Base-by-base conservation (phyloP, 139 green algal species). In the Penium margaritaceum region DNA sequence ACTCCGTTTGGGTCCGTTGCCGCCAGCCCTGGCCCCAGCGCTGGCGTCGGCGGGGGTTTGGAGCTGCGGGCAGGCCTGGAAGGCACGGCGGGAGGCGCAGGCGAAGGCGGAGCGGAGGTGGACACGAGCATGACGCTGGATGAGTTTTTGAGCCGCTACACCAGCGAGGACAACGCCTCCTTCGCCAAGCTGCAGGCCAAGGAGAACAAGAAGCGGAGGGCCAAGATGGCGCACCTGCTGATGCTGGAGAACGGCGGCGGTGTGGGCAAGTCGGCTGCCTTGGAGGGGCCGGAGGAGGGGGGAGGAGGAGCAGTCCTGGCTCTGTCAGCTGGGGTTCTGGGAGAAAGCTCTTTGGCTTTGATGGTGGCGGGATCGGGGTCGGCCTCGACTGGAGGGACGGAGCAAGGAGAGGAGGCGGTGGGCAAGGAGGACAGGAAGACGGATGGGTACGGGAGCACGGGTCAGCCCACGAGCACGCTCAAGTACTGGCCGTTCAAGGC, bases 141-240 rank as follows among this genome's bases (percentile, higher is more conserved):
- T 37, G 57, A 79, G 46, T 83, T 83, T n/a, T 6, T 80, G 46
- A 29, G 24, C 2, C 46, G 32, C 34, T 78, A 83, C 70, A 83
- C 70, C 19, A 80, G 70, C 35, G 76, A 83, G 66, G 76, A 83
- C 64, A 83, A 83, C 37, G 70, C 55, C 2, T 80, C 76, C 36
- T 83, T 83, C 34, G n/a, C 39, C 17, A 58, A 62, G 38, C 68
- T 83, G 24, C 30, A 68, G 75, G 60, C 73, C 21, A 67, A 71
- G 17, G 61, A 68, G 24, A 74, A 80, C 41, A 5, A 6, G 0
- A 39, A 79, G 44, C 29, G 35, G 3, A 32, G 19, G 34, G 64
- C 24, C 39, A 80, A 80, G 63, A 33, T 41, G 5, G 63, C 65
- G 5, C 57, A 67, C 14, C 39, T 76, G 73, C 35, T 67, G n/a